Percentiles rank a stretch among this genome's conserved stretches.
These are phyloP conservation scores for Starmerella floricola DNA, from an alignment of 805 yeast genomes.

Conservation along the genomic window DNA sequence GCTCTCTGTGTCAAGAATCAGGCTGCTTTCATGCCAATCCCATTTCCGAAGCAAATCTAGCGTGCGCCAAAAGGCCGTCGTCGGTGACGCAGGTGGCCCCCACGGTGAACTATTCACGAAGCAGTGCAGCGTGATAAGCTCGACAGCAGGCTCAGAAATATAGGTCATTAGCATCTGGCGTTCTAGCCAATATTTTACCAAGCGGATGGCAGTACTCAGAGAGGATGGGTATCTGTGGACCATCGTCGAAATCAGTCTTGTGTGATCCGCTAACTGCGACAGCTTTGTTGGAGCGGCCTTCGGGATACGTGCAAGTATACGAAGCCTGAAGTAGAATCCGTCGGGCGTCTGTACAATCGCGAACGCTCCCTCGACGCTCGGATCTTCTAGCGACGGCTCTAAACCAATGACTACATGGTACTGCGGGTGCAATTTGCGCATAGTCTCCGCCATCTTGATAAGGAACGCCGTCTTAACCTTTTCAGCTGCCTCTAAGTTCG, in stretches of 20 bases:
- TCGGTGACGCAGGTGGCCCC: constrained; percentile 63
- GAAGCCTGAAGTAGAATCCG: constrained; percentile 73
- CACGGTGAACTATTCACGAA: constrained; percentile 85
- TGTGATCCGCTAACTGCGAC: constrained; percentile 49
- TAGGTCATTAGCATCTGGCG: constrained; percentile 63
- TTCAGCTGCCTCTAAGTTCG: constrained; percentile 72
- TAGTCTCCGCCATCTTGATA: constrained; percentile 47
- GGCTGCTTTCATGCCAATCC: constrained; percentile 90
- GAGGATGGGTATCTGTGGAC: constrained; percentile 60
- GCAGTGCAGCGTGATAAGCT: constrained; percentile 67
- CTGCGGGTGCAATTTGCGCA: constrained; percentile 36
- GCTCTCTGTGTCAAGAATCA: constrained; percentile 54
- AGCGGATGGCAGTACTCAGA: constrained; percentile 60
- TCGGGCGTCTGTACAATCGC: constrained; percentile 58
- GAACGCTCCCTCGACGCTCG: constrained; percentile 24
- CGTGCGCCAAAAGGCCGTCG: constrained; percentile 68
- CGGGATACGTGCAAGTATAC: constrained; percentile 43
- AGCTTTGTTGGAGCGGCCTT: constrained; percentile 29
- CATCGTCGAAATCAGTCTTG: constrained; percentile 61
- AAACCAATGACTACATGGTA: constrained; percentile 51
- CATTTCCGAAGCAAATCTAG: constrained; percentile 61
- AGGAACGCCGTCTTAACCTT: constrained; percentile 84
- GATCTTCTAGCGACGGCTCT: constrained; percentile 35
- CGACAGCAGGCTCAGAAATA: constrained; percentile 66
- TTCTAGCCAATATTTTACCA: constrained; percentile 83